phyloP scores from a whole-genome alignment of 345 rosid species.

The Populus alba region DNA sequence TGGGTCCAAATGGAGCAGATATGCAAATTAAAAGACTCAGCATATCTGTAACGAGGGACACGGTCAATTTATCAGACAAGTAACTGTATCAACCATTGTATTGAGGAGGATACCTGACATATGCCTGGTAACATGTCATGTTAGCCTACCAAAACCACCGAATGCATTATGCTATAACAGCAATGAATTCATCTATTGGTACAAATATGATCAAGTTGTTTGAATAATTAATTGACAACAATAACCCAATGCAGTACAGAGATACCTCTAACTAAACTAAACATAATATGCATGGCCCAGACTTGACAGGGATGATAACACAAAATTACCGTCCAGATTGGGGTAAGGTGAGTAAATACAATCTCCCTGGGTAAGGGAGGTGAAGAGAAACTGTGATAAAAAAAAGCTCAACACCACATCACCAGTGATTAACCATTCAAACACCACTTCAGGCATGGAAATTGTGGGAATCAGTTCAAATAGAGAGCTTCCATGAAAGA shows the following conservation, averaged over 20 bases:
- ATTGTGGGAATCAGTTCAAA: neutral
- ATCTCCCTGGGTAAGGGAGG: slow-evolving; percentile 41
- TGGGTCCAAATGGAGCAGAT: slow-evolving; percentile 77
- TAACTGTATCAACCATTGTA: slow-evolving; percentile 57
- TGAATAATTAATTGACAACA: too few species aligned
- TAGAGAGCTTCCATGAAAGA: neutral
- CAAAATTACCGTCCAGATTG: slow-evolving; percentile 22
- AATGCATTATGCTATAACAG: neutral
- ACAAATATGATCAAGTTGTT: neutral
- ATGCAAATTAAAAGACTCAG: slow-evolving; percentile 33
- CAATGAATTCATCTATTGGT: neutral
- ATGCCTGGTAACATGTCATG: slow-evolving; percentile 37
- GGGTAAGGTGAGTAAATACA: slow-evolving; percentile 25
- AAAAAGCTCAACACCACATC: slow-evolving; percentile 37
- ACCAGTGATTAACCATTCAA: slow-evolving; percentile 20
- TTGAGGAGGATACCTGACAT: slow-evolving; percentile 58
- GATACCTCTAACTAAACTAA: neutral
- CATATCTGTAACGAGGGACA: slow-evolving; percentile 59
- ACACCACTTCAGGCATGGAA: neutral
- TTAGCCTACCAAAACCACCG: neutral
- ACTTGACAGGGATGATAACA: slow-evolving; percentile 41
- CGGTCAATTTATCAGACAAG: slow-evolving; percentile 53
- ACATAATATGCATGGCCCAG: slow-evolving; percentile 16
- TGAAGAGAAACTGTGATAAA: slow-evolving; percentile 18
- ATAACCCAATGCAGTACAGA: neutral